phyloP scores from a whole-genome alignment of 805 yeast genomes.

The Kluyveromyces starmeri region DNA sequence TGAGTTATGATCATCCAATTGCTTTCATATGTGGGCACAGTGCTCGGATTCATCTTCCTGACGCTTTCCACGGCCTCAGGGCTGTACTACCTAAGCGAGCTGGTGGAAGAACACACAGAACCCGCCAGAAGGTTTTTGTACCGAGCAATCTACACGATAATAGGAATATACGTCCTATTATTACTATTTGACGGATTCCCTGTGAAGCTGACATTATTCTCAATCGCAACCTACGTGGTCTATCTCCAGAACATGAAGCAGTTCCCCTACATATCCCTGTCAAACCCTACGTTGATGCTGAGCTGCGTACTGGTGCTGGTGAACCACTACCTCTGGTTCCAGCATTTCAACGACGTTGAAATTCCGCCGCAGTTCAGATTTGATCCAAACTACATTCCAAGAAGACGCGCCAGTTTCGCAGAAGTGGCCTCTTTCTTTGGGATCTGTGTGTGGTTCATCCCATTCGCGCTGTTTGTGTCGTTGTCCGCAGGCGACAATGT shows the following conservation, averaged over 20 bases:
- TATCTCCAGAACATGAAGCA: slow-evolving; percentile 69
- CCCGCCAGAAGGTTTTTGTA: slow-evolving; percentile 65
- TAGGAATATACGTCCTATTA: slow-evolving; percentile 45
- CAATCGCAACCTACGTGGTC: slow-evolving; percentile 60
- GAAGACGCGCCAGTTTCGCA: slow-evolving; percentile 68
- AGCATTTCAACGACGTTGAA: slow-evolving; percentile 57
- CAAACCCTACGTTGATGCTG: slow-evolving; percentile 59
- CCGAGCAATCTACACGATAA: slow-evolving; percentile 54
- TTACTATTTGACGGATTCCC: slow-evolving; percentile 77
- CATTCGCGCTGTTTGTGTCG: slow-evolving; percentile 85
- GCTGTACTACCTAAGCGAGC: slow-evolving; percentile 79
- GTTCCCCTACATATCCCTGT: slow-evolving; percentile 76
- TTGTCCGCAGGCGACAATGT: slow-evolving; percentile 86
- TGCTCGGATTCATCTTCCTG: slow-evolving; percentile 51
- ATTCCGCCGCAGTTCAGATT: slow-evolving; percentile 62
- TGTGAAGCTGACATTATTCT: slow-evolving; percentile 51
- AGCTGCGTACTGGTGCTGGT: slow-evolving; percentile 65
- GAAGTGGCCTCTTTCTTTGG: slow-evolving; percentile 97
- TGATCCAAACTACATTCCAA: slow-evolving; percentile 49
- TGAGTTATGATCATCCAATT: slow-evolving; percentile 50
- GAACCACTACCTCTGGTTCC: slow-evolving; percentile 88
- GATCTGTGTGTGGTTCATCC: slow-evolving; percentile 85
- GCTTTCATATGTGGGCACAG: slow-evolving; percentile 51
- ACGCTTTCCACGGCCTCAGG: slow-evolving; percentile 81
- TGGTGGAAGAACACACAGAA: slow-evolving; percentile 89